Conservation (phyloP, 176 grass and related monocot genomes). For the Ampelocalamus luodianensis region DNA sequence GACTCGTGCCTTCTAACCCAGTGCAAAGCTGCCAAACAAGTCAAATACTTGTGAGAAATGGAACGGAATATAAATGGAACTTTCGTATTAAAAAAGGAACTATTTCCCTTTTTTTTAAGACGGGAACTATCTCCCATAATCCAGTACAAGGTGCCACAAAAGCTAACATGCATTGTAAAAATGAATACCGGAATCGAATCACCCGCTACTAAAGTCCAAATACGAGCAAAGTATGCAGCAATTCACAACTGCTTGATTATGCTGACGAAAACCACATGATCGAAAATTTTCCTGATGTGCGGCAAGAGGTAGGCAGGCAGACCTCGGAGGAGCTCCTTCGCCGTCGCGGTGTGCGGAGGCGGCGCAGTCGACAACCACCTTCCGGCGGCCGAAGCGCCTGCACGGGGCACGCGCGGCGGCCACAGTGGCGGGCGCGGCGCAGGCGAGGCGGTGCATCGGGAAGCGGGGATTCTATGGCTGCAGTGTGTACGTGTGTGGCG, state of each 20-base stretch:
- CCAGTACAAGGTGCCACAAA: neutral
- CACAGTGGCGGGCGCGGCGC: conserved; percentile 33
- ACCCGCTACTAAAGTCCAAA: neutral
- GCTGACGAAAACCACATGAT: neutral
- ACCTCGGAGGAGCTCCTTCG: conserved; percentile 41
- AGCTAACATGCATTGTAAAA: neutral
- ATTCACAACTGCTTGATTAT: neutral
- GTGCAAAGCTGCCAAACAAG: neutral
- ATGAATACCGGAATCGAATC: no score
- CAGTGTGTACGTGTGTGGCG: conserved; percentile 6
- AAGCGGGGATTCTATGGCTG: neutral
- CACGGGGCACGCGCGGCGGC: conserved; percentile 31
- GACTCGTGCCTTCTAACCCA: neutral
- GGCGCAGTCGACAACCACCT: conserved; percentile 42
- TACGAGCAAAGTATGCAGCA: neutral
- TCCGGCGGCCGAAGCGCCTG: conserved; percentile 44
- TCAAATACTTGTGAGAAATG: neutral
- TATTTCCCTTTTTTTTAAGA: no score
- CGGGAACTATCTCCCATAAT: neutral
- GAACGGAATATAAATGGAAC: neutral
- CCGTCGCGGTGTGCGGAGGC: conserved; percentile 36
- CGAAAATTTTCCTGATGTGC: neutral
- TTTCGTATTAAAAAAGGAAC: no score
- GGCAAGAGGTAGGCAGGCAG: neutral
- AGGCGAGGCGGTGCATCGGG: conserved; percentile 50